Evolutionary conservation across 495 filamentous ascomycete species (phyloP), one percentile per base, ranked within the genome.

Genomic region (Apodospora peruviana): DNA sequence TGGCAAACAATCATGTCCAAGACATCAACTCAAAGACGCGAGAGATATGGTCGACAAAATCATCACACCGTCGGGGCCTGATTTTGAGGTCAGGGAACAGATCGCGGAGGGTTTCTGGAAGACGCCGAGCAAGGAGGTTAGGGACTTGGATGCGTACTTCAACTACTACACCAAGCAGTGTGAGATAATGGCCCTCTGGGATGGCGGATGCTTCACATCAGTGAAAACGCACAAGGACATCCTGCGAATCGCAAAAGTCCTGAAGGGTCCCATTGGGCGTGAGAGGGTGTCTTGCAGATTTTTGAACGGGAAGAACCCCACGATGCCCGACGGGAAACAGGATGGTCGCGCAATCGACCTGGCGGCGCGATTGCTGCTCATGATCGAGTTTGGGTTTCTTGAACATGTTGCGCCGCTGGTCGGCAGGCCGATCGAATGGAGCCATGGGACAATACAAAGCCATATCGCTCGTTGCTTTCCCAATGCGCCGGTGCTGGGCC

Each of bases 91-190:
- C 8, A 39, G 17, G 17, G 12, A 18, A 2, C 7, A 8, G 12
- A 18, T 39, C 8, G 37, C 37, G 7, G 8, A 19, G 17, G 37
- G 12, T 1, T 39, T 39, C 12, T 39, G 37, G 37, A 39, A 39
- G 7, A 39, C 37, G 7, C 37, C 37, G 27, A 32, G 7, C 14
- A 14, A 14, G 7, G 14, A 32, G 7, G 14, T 32, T 32, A 7
- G 7, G 27, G 29, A 50, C 40, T 40, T 50, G 17, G 40, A 44
- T 27, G 16, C 19, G 1, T 50, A 50, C 40, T 50, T 24, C 18
- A n/a, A 14, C 19, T 50, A 50, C 40, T 50, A 50, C 40, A 11
- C 23, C 40, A 50, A 50, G n/a, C 17, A 50, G 23, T 50, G 48
- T 32, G 19, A 19, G 16, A 36, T 35, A 8, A 7, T 32, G 27